phyloP scores from a whole-genome alignment of 2,329 filamentous ascomycete genomes.

The Colletotrichum sp. region DNA sequence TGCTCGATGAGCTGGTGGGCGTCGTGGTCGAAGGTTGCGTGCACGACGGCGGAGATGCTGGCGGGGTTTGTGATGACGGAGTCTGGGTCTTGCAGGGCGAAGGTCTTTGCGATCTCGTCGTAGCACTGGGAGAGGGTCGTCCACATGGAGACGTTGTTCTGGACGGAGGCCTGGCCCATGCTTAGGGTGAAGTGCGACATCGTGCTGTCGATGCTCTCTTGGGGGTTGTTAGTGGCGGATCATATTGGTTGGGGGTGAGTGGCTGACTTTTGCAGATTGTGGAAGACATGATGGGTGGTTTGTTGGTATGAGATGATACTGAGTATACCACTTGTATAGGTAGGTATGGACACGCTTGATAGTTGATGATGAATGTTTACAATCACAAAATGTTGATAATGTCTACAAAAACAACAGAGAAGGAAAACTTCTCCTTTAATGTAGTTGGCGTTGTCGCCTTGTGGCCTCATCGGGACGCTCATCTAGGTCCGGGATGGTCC shows the following conservation, averaged over 20 bases:
- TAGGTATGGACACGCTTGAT: background rate
- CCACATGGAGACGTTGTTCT: slow-evolving; percentile 20
- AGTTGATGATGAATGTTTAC: background rate
- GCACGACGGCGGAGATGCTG: slow-evolving; percentile 29
- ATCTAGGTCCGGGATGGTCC: slow-evolving; percentile 13
- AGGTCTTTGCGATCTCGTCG: slow-evolving; percentile 7
- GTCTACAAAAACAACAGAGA: background rate
- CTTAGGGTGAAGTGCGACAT: slow-evolving; percentile 22
- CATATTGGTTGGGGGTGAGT: no score
- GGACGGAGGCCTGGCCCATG: slow-evolving; percentile 19
- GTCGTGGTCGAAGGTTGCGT: slow-evolving; percentile 37
- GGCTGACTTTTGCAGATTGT: slow-evolving; percentile 8
- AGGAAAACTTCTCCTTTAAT: slow-evolving; percentile 8
- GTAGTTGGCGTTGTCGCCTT: slow-evolving; percentile 23
- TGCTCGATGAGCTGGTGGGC: slow-evolving; percentile 35
- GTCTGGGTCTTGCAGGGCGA: slow-evolving; percentile 16
- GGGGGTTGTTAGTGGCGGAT: background rate
- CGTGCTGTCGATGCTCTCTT: slow-evolving; percentile 20
- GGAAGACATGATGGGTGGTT: slow-evolving; percentile 3
- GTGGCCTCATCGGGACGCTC: slow-evolving; percentile 25
- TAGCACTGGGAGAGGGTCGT: slow-evolving; percentile 21
- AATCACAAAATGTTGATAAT: background rate
- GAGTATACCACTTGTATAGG: background rate
- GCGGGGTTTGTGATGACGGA: slow-evolving; percentile 27
- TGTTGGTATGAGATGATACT: background rate